Percentiles rank a stretch among this genome's conserved stretches.
Evolutionary conservation across 202 grass and related monocot species (phyloP).

Genomic region (Setaria italica): DNA sequence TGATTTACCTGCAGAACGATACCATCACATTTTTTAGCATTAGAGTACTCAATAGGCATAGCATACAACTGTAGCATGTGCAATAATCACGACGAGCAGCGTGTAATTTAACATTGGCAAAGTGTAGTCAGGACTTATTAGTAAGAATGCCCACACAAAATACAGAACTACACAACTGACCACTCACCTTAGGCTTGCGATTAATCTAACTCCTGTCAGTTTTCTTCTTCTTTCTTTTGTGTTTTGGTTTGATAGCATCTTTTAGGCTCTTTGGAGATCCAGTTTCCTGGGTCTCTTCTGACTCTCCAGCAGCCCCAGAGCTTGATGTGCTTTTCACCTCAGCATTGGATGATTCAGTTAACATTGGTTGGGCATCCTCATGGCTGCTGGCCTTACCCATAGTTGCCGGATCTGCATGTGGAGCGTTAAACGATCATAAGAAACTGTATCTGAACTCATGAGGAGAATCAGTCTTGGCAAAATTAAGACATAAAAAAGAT

Average conservation of each 20-base stretch:
- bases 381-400: slow-evolving; percentile 32
- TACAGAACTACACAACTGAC: neutral
- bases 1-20: neutral
- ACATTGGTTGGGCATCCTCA: slow-evolving; percentile 50
- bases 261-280: slow-evolving; percentile 74
- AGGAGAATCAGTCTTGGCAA: neutral
- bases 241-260: slow-evolving; percentile 86
- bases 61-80: neutral
- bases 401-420: slow-evolving; percentile 52
- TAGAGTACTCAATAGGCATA: neutral
- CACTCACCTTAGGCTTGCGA: slow-evolving; percentile 21
- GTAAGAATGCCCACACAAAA: neutral
- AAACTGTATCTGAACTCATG: slow-evolving; percentile 6
- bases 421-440: slow-evolving; percentile 21
- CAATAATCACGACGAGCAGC: neutral
- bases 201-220: slow-evolving; percentile 46
- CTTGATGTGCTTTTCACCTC: slow-evolving; percentile 41
- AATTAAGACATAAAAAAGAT: slow-evolving; percentile 11
- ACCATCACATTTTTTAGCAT: neutral
- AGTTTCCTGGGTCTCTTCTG: slow-evolving; percentile 50
- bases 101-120: neutral
- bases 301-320: slow-evolving; percentile 46
- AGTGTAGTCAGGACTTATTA: neutral
- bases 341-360: slow-evolving; percentile 50
- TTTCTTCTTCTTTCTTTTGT: slow-evolving; percentile 75